phyloP scores from a whole-genome alignment of 495 filamentous ascomycete genomes.

The Monascus purpureus region DNA sequence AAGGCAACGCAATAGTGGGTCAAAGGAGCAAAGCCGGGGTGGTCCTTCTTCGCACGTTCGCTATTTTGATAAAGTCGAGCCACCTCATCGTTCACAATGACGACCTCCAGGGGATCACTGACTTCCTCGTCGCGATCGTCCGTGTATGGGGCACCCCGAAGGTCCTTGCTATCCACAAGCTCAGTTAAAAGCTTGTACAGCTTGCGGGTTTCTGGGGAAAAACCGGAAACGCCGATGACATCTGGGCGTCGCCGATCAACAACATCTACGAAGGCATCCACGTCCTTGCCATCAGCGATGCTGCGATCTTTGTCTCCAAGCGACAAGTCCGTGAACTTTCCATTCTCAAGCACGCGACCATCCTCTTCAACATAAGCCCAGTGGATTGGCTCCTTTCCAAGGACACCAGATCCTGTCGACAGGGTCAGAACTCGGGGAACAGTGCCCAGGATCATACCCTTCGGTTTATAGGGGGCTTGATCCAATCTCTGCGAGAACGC shows the following conservation, averaged over 20 bases:
- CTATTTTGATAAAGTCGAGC: conserved; percentile 88
- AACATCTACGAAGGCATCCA: conserved; percentile 57
- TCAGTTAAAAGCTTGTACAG: conserved; percentile 66
- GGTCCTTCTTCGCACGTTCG: conserved; percentile 63
- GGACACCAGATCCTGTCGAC: conserved; percentile 62
- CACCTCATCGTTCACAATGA: conserved; percentile 92
- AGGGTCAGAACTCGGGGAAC: conserved; percentile 74
- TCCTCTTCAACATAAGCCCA: conserved; percentile 93
- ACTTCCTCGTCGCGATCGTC: conserved; percentile 45
- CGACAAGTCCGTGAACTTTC: conserved; percentile 66
- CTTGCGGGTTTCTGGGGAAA: conserved; percentile 72
- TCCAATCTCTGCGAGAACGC: conserved; percentile 78
- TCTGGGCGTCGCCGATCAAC: conserved; percentile 68
- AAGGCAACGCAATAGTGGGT: conserved; percentile 80
- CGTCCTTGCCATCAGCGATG: conserved; percentile 45
- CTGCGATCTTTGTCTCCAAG: conserved; percentile 53
- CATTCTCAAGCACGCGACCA: conserved; percentile 73
- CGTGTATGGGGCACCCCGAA: conserved; percentile 60
- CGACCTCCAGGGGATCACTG: conserved; percentile 64
- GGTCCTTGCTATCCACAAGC: conserved; percentile 57
- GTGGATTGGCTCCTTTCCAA: conserved; percentile 62
- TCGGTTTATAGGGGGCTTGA: conserved; percentile 90
- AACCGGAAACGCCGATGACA: conserved; percentile 82
- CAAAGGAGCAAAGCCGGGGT: conserved; percentile 60
- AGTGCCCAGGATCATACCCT: conserved; percentile 82